Conservation (phyloP, 1,284 basidiomycete genomes). For the Ceratobasidium sp. region DNA sequence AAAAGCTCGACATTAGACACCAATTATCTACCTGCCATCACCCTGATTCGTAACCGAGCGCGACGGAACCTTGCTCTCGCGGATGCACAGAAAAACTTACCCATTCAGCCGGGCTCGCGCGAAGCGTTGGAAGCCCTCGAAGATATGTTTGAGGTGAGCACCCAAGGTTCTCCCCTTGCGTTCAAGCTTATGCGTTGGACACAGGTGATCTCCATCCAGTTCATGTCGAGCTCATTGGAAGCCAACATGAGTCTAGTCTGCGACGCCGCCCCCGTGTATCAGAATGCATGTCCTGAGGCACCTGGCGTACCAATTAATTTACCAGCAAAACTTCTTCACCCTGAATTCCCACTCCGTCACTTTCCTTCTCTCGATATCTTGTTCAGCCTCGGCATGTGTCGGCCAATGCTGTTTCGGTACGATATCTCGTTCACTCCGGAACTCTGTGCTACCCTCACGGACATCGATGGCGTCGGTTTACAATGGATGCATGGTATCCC, state of each 20-base stretch:
- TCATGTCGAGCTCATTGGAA: neutral
- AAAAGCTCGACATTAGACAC: neutral
- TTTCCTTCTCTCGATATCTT: constrained; percentile 26
- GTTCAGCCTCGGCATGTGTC: neutral
- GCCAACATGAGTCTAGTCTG: neutral
- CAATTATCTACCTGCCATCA: neutral
- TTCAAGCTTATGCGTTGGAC: neutral
- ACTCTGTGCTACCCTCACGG: neutral
- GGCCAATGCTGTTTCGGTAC: constrained; percentile 33
- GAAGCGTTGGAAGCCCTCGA: neutral
- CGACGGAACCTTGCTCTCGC: neutral
- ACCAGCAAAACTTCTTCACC: constrained; percentile 22
- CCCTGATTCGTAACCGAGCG: neutral
- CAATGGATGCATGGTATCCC: constrained; percentile 41
- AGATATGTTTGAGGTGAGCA: constrained; percentile 13
- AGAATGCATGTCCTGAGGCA: constrained; percentile 1
- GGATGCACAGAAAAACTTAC: neutral
- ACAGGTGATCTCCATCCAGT: constrained; percentile 24
- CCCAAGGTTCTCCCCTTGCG: too few relatives aligned
- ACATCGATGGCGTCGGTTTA: constrained; percentile 1
- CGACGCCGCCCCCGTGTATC: constrained; percentile 16
- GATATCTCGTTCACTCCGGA: neutral
- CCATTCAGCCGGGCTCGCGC: neutral
- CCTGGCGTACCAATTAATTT: constrained; percentile 11
- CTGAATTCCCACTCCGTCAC: constrained; percentile 17